Evolutionary conservation across 129 eudicot genomes (phyloP), one percentile per base, ranked within the genome.

Genomic region (Scalesia atractyloides): DNA sequence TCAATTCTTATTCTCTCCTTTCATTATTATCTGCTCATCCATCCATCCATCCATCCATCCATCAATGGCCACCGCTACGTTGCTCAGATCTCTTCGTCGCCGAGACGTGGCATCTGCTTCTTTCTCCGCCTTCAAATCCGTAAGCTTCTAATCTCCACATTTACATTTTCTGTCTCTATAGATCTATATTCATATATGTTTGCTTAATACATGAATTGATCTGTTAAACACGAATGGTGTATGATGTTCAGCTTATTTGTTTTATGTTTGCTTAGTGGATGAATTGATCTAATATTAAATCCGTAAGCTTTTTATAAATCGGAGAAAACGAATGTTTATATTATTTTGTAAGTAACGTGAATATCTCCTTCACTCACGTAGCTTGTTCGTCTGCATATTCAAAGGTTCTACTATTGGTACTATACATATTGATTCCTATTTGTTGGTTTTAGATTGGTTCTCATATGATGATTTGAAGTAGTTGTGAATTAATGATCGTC

Each of bases 71-170:
- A 73, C 92, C 72, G 51, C 92, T 13, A 69, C 76, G 3, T 62
- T 93, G 62, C 90, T 82, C 79, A 80, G 98, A 82, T 83, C 90
- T 74, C 86, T 81, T 34, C 96, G 80, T 19, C 88, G 88, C 61
- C 84, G 86, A 14, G 88, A 89, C 19, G 10, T 88, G 14, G 71
- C 96, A 0, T 76, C 86, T 36, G 86, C 84, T 22, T 68, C 96
- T 59, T 16, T 91, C 14, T 70, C 96, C 5, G 82, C 96, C 50
- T 76, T 67, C 75, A 86, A 69, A 86, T 74, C 83, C 39, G 98
- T 93, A 87, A 9, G 66, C 10, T 51, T 61, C 20, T 69, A 17
- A 39, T 50, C 7, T 49, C 36, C 39, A 48, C 15, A 44, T 44
- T 14, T 11, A 71, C 60, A 12, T 26, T 4, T 70, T 56, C 15